Conservation (phyloP, 2,329 filamentous ascomycete species). For the Fusarium penzigii region DNA sequence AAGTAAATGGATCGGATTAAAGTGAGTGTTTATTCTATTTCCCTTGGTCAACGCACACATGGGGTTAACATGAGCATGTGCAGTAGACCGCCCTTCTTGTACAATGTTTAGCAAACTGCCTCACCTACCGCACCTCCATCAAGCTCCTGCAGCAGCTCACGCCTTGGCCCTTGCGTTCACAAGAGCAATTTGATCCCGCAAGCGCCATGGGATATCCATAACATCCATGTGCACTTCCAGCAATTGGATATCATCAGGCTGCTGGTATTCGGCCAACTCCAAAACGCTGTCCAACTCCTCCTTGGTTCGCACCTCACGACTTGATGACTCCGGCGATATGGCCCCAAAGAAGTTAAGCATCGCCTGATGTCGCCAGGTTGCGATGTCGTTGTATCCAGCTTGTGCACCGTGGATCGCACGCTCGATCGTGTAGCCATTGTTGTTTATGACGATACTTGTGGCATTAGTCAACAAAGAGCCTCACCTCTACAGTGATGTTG, state of each 20-base stretch:
- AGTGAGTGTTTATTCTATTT: too few species aligned
- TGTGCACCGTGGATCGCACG: slow-evolving; percentile 8
- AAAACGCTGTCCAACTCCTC: slow-evolving; percentile 6
- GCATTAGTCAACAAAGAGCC: not conserved
- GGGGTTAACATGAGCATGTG: too few species aligned
- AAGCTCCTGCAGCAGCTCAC: not conserved
- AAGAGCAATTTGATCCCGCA: slow-evolving; percentile 5
- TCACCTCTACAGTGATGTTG: rapidly evolving
- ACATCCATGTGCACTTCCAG: slow-evolving; percentile 13
- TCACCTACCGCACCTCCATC: too few species aligned
- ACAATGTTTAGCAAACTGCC: too few species aligned
- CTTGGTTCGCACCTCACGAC: slow-evolving; percentile 5
- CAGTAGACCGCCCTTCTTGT: too few species aligned
- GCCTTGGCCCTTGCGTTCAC: slow-evolving; percentile 4
- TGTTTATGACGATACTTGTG: slow-evolving; percentile 7
- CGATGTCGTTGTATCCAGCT: slow-evolving; percentile 10
- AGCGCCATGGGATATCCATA: slow-evolving; percentile 8
- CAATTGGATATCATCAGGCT: slow-evolving; percentile 3
- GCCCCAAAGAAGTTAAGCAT: slow-evolving; percentile 5
- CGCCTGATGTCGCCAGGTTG: slow-evolving; percentile 7
- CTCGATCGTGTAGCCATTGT: slow-evolving; percentile 12
- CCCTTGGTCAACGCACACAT: too few species aligned
- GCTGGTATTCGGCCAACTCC: slow-evolving; percentile 3
- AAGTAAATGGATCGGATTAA: too few species aligned
- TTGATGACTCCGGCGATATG: not conserved